These are phyloP conservation scores for Cymbopogon citratus DNA, from an alignment of 176 grass and related monocot genomes.

Conservation along the genomic window DNA sequence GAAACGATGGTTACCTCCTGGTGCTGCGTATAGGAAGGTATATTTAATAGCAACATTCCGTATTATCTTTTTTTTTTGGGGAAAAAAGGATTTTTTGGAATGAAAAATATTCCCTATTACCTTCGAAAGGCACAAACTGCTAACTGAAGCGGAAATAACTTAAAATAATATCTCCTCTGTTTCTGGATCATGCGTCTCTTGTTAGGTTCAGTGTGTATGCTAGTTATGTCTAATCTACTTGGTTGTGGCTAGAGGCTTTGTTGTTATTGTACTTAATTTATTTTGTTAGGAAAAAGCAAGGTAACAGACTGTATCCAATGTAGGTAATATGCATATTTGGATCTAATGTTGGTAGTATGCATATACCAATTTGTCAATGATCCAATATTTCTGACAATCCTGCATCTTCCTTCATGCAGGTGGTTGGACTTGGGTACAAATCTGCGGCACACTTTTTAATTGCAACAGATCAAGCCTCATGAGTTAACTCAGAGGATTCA, in stretches of 20 bases:
- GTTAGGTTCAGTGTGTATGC: neutral
- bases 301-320: neutral
- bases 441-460: slow-evolving; percentile 93
- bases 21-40: slow-evolving; percentile 66
- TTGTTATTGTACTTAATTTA: neutral
- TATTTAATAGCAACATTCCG: neutral
- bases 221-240: neutral
- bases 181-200: neutral
- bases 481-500: slow-evolving; percentile 11
- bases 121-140: neutral
- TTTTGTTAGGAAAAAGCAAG: neutral
- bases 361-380: neutral
- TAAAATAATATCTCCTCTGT: neutral
- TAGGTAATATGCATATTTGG: neutral
- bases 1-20: slow-evolving; percentile 91
- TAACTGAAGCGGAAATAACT: neutral
- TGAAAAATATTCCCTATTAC: neutral
- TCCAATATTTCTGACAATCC: neutral
- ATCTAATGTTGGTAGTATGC: neutral
- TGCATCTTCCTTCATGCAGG: slow-evolving; percentile 20
- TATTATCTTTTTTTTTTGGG: neutral
- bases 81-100: too few relatives aligned
- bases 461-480: slow-evolving; percentile 41
- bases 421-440: slow-evolving; percentile 60
- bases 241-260: neutral